Conservation (phyloP, 2,329 filamentous ascomycete species). For the Verruconis gallopava region DNA sequence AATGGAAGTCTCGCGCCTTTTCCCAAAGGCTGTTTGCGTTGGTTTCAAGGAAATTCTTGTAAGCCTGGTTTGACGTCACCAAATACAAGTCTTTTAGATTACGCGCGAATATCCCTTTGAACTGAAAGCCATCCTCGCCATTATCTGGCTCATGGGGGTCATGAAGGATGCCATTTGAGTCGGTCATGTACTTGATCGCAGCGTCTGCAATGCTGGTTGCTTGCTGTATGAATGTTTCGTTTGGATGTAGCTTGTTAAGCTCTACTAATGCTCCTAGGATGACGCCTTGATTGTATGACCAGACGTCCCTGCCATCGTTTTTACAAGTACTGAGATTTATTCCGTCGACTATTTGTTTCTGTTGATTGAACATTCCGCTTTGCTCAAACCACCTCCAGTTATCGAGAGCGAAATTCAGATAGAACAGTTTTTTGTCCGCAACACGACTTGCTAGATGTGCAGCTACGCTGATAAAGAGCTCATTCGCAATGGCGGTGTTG, state of each 20-base stretch:
- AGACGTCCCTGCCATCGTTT: conserved; percentile 36
- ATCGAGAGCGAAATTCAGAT: conserved; percentile 33
- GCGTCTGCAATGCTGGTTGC: conserved; percentile 28
- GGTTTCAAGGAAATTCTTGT: conserved; percentile 41
- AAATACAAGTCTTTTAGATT: conserved; percentile 48
- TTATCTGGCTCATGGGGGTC: conserved; percentile 26
- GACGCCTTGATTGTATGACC: conserved; percentile 50
- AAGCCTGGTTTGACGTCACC: conserved; percentile 36
- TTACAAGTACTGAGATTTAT: conserved; percentile 35
- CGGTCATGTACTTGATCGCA: conserved; percentile 23
- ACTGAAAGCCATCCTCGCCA: conserved; percentile 41
- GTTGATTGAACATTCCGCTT: conserved; percentile 34
- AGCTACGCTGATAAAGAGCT: conserved; percentile 42
- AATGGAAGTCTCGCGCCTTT: conserved; percentile 36
- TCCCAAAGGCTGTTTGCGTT: conserved; percentile 57
- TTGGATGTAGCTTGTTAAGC: conserved; percentile 30
- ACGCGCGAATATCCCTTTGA: conserved; percentile 59
- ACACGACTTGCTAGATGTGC: conserved; percentile 43
- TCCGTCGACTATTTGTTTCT: conserved; percentile 42
- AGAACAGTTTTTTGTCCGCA: conserved; percentile 23
- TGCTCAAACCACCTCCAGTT: conserved; percentile 39
- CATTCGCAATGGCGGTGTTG: conserved; percentile 43
- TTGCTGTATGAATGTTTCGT: conserved; percentile 19
- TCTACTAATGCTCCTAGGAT: conserved; percentile 46
- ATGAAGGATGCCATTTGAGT: conserved; percentile 26